Percentiles rank a stretch among this genome's conserved stretches.
These are phyloP conservation scores for Neofusicoccum laricinum DNA, from an alignment of 2,329 filamentous ascomycete species.

Conservation along the genomic window DNA sequence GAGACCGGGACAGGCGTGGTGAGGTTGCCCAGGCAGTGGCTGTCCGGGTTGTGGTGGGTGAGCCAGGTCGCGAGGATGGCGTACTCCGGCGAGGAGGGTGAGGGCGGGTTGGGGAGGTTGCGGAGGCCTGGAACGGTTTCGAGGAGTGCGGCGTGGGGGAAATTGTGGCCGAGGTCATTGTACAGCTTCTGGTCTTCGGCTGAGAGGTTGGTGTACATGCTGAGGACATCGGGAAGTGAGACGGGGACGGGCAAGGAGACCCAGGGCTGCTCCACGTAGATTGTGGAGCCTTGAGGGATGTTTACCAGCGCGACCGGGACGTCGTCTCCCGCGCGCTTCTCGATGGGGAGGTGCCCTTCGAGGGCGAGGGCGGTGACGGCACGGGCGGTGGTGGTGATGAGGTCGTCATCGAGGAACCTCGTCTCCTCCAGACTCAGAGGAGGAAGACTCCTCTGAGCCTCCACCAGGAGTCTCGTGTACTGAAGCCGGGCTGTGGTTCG, in stretches of 20 bases:
- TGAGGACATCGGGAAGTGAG: neutral
- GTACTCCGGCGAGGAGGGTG: neutral
- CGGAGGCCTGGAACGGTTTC: neutral
- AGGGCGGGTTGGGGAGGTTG: no score
- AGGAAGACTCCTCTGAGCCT: neutral
- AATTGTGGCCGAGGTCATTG: neutral
- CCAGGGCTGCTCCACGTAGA: neutral
- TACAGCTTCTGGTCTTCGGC: neutral
- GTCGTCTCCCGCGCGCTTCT: neutral
- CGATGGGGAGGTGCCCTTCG: neutral
- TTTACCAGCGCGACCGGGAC: neutral
- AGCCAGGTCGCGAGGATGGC: neutral
- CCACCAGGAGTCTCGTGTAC: neutral
- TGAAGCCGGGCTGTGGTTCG: neutral
- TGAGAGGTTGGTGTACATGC: neutral
- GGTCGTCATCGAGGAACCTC: neutral
- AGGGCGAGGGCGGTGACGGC: neutral
- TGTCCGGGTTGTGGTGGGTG: neutral
- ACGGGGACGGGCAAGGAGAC: neutral
- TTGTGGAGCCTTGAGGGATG: neutral
- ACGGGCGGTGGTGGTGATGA: neutral
- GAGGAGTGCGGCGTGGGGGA: neutral
- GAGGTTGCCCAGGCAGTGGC: neutral
- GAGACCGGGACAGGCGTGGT: neutral
- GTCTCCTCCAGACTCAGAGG: neutral